A percentile compares a stretch with the other conserved stretches of the same genome.
Evolutionary conservation across 2,329 filamentous ascomycete genomes (phyloP).

Genomic region (Colletotrichum theobromicola): DNA sequence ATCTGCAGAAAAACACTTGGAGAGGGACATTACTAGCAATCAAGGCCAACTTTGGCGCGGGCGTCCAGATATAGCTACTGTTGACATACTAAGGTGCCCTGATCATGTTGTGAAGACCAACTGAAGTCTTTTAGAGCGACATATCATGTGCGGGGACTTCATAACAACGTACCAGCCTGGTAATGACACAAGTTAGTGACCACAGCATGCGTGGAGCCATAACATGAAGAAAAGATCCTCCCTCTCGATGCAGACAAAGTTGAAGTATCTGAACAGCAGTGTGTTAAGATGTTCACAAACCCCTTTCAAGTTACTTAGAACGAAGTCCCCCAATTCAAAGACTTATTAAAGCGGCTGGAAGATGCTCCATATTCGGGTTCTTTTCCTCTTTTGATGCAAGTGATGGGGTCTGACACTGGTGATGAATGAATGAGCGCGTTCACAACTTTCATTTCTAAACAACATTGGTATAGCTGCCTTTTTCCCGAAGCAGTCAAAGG

Average conservation of each 20-base stretch:
- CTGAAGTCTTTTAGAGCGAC: background rate
- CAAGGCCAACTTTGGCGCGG: too few relatives aligned
- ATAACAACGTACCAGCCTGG: too few relatives aligned
- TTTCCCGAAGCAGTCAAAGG: background rate
- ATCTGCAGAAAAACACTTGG: too few relatives aligned
- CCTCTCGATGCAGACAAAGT: too few relatives aligned
- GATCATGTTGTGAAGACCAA: too few relatives aligned
- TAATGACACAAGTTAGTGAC: background rate
- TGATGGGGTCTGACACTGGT: fast-evolving
- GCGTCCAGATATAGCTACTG: too few relatives aligned
- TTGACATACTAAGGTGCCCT: background rate
- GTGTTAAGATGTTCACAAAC: too few relatives aligned
- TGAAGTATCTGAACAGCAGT: too few relatives aligned
- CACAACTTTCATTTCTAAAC: background rate
- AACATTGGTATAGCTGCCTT: background rate
- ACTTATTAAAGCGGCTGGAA: background rate
- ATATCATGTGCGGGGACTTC: background rate
- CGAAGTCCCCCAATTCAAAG: fast-evolving
- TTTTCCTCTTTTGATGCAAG: background rate
- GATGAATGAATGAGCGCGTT: background rate
- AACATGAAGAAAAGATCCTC: background rate
- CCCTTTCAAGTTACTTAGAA: too few relatives aligned
- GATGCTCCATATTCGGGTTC: background rate
- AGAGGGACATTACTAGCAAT: too few relatives aligned
- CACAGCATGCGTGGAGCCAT: fast-evolving